Base-by-base conservation (phyloP, 208 protist species). In the Porcisia deanei region DNA sequence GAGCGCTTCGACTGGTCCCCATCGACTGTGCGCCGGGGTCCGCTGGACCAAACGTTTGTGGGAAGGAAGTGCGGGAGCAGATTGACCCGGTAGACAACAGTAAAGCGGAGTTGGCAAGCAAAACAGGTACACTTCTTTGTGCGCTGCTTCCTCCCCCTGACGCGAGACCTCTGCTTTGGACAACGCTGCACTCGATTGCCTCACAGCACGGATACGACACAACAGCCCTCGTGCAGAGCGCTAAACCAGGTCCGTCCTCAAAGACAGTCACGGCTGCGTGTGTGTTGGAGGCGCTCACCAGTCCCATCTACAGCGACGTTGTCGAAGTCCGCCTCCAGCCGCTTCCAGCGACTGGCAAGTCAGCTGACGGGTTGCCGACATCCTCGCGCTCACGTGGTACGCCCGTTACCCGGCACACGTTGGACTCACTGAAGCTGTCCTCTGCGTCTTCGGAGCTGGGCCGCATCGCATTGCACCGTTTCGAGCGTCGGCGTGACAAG, bases 141-240 rank as follows among this genome's bases (percentile, higher is more conserved):
- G 79, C 77, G 7, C 64, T 91, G 49, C 75, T 91, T 41, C 86
- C 86, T 2, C 86, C 86, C 1, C 58, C 73, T 34, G 86, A 91
- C 57, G 86, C 84, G 14, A 67, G 73, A 34, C 84, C 86, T 54
- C 76, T 91, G 61, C 59, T 63, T 52, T 92, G 60, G 74, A 64
- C 37, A 43, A 88, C 72, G 54, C 85, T 92, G 49, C 37, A 69
- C 3, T 73, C 71, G 20, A 88, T 89, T 52, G 85, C 84, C 1
- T 45, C 60, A 9, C 76, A 78, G n/a, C 75, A 92, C 57, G 75
- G 79, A 22, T 92, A 81, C 77, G 54, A 72, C 57, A 45, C 69
- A 4, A 47, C 37, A 20, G 75, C 68, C 8, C 66, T 91, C 41
- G 47, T 79, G 25, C 49, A 47, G 47, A 8, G 14, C 18, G 52